Percentiles rank a stretch among this genome's conserved stretches.
Conservation (phyloP, 2,329 filamentous ascomycete genomes). For the Exophiala alcalophila region DNA sequence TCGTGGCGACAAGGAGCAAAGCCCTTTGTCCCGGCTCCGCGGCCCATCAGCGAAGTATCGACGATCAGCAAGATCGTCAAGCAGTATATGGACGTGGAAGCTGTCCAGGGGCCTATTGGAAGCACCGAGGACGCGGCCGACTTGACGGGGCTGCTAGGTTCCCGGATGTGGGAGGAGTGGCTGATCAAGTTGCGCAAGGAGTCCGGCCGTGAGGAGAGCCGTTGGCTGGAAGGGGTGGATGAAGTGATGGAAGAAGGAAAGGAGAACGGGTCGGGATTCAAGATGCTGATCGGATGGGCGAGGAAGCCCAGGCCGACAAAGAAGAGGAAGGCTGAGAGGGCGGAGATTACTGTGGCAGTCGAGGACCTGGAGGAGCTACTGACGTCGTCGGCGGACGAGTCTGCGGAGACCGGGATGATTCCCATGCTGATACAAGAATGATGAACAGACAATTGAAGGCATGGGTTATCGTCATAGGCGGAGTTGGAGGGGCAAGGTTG, state of each 20-base stretch:
- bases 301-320: conserved; percentile 45
- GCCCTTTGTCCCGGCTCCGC: conserved; percentile 31
- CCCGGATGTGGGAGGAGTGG: conserved; percentile 96
- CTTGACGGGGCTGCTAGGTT: conserved; percentile 76
- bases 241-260: conserved; percentile 60
- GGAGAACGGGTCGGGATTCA: conserved; percentile 57
- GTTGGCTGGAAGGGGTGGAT: conserved; percentile 52
- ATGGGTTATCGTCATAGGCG: not conserved
- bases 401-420: conserved; percentile 21
- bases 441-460: conserved; percentile 1
- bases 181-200: conserved; percentile 83
- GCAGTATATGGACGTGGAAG: conserved; percentile 53
- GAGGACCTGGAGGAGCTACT: conserved; percentile 22
- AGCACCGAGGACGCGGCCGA: conserved; percentile 69
- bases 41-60: conserved; percentile 29
- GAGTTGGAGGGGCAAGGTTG: not conserved
- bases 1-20: conserved; percentile 33
- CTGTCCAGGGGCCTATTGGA: conserved; percentile 55
- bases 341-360: conserved; percentile 23
- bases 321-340: conserved; percentile 10
- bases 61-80: conserved; percentile 29
- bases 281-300: conserved; percentile 59
- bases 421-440: conserved; percentile 25
- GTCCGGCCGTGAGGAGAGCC: conserved; percentile 59
- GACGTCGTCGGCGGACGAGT: conserved; percentile 11